Evolutionary conservation across 345 rosid genomes (phyloP).

Genomic region (Capsella bursapastoris): DNA sequence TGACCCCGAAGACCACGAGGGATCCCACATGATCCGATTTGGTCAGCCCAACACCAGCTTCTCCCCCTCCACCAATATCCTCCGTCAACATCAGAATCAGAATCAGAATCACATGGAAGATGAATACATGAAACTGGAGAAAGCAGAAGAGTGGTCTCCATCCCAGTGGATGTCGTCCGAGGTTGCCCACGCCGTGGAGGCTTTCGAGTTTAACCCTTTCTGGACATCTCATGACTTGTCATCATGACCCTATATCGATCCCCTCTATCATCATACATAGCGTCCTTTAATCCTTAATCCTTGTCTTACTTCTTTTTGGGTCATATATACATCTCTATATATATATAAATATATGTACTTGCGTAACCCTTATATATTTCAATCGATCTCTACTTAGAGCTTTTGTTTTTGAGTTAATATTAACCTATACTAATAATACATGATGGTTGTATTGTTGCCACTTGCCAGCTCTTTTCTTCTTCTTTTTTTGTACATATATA

Average conservation of each 20-base stretch:
- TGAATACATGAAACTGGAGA: slow-evolving; percentile 23
- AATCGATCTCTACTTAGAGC: slow-evolving; percentile 14
- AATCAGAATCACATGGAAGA: slow-evolving; percentile 5
- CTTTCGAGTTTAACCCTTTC: slow-evolving; percentile 42
- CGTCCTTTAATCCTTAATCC: slow-evolving; percentile 18
- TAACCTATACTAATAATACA: slow-evolving; percentile 14
- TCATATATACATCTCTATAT: slow-evolving; percentile 12
- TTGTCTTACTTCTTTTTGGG: slow-evolving; percentile 3
- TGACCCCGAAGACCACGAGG: slow-evolving; percentile 27
- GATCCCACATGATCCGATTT: slow-evolving; percentile 43
- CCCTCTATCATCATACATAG: slow-evolving; percentile 22
- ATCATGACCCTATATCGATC: slow-evolving; percentile 31
- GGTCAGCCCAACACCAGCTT: slow-evolving; percentile 30
- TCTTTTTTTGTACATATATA: neutral
- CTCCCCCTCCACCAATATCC: slow-evolving; percentile 1
- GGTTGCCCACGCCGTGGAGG: slow-evolving; percentile 38
- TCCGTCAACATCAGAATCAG: slow-evolving; percentile 10
- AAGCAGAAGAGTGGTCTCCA: slow-evolving; percentile 25
- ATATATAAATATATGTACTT: neutral
- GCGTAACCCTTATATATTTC: neutral
- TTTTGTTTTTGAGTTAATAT: slow-evolving; percentile 23
- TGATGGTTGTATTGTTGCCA: slow-evolving; percentile 15
- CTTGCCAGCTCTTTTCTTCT: neutral
- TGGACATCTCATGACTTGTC: slow-evolving; percentile 40
- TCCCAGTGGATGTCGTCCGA: slow-evolving; percentile 40